Evolutionary conservation across 768 basidiomycete species (phyloP).

Genomic region (Suillus clintonianus): DNA sequence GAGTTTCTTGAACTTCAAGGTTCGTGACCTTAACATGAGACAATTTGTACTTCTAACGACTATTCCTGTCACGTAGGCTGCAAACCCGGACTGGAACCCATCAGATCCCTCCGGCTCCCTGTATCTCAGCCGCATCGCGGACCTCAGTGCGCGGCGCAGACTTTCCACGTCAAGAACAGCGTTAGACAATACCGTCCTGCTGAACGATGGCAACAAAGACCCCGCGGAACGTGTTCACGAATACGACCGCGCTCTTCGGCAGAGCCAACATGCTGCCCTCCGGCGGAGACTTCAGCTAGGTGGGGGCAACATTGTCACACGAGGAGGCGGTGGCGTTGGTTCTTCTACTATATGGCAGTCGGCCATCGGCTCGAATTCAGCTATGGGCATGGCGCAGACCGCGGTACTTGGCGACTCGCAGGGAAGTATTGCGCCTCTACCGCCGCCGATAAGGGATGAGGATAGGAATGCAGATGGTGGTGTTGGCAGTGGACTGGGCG

Average conservation of each 20-base stretch:
- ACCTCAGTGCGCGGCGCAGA: conserved; percentile 52
- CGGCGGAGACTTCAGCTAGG: conserved; percentile 38
- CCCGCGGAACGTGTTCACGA: conserved; percentile 62
- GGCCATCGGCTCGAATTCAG: conserved; percentile 45
- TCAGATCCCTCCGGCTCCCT: conserved; percentile 88
- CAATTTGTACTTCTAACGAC: neutral
- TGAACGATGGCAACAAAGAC: conserved; percentile 37
- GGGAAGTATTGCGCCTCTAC: conserved; percentile 43
- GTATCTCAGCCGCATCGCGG: conserved; percentile 84
- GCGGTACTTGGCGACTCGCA: conserved; percentile 78
- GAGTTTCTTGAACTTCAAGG: conserved; percentile 93
- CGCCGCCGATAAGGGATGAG: conserved; percentile 39
- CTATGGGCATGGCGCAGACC: conserved; percentile 58
- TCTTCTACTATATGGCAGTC: conserved; percentile 51
- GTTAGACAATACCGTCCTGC: conserved; percentile 26
- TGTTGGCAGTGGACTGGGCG: conserved; percentile 62
- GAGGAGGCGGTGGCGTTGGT: conserved; percentile 49
- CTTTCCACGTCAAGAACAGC: conserved; percentile 27
- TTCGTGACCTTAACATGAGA: conserved; percentile 18
- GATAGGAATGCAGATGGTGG: conserved; percentile 54
- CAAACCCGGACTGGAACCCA: conserved; percentile 95
- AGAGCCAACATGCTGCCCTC: conserved; percentile 60
- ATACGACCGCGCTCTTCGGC: conserved; percentile 73
- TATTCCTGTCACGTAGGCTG: conserved; percentile 50
- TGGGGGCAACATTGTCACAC: conserved; percentile 30